Evolutionary conservation across 306 rosid species (phyloP).

Genomic region (Quercus engelmannii): DNA sequence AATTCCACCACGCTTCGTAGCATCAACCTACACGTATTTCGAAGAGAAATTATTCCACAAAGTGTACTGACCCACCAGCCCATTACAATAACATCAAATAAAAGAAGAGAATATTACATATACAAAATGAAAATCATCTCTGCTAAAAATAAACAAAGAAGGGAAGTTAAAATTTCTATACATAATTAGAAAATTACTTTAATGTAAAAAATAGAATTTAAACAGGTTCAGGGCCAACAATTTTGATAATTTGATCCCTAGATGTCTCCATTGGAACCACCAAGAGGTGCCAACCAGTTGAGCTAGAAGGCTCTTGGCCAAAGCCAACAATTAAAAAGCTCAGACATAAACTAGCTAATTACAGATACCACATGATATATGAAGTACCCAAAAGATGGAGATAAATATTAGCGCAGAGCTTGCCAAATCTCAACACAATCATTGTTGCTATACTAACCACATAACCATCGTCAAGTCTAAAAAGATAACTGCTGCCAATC

Average conservation of each 20-base stretch:
- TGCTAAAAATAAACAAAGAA: background rate
- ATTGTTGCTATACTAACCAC: constrained; percentile 68
- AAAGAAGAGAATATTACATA: background rate
- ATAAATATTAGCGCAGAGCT: background rate
- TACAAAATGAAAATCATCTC: background rate
- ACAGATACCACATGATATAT: background rate
- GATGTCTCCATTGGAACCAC: too few species aligned
- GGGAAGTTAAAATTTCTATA: background rate
- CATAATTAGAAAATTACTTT: background rate
- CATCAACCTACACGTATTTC: constrained; percentile 78
- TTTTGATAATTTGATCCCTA: too few species aligned
- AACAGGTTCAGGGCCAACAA: too few species aligned
- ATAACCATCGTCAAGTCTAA: constrained; percentile 93
- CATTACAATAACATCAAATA: background rate
- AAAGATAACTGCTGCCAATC: constrained; percentile 97
- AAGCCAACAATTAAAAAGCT: background rate
- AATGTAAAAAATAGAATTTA: too few species aligned
- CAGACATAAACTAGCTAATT: background rate
- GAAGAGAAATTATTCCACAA: constrained; percentile 3
- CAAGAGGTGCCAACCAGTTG: too few species aligned
- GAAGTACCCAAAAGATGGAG: constrained; percentile 1
- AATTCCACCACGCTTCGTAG: constrained; percentile 94
- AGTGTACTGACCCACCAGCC: constrained; percentile 1
- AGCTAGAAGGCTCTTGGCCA: too few species aligned
- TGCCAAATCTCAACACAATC: constrained; percentile 3